These are phyloP conservation scores for Kwoniella europaea DNA, from an alignment of 768 basidiomycete genomes.

Conservation along the genomic window DNA sequence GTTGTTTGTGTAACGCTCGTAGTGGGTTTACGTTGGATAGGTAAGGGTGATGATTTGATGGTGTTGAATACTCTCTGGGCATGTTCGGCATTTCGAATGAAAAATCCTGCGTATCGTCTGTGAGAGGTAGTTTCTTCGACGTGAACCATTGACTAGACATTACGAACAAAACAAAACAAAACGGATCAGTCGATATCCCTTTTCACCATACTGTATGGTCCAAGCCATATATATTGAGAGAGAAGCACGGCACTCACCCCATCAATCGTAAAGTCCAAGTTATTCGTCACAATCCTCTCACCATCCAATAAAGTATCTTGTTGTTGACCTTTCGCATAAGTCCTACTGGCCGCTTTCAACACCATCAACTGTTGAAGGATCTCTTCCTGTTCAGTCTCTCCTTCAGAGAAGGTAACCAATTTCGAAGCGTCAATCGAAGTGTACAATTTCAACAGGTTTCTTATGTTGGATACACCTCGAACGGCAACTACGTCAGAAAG, in stretches of 20 bases:
- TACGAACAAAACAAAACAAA: too few species aligned
- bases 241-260: slow-evolving; percentile 66
- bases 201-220: too few species aligned
- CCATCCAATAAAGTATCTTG: slow-evolving; percentile 72
- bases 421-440: slow-evolving; percentile 90
- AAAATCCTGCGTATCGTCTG: slow-evolving; percentile 92
- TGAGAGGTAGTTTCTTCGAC: slow-evolving; percentile 94
- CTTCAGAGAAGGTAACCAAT: slow-evolving; percentile 74
- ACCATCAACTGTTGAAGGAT: slow-evolving; percentile 97
- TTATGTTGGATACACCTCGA: slow-evolving; percentile 77
- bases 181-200: too few species aligned
- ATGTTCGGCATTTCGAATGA: slow-evolving; percentile 84
- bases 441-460: slow-evolving; percentile 93
- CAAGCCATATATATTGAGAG: too few species aligned
- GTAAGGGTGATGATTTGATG: slow-evolving; percentile 67
- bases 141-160: slow-evolving; percentile 98
- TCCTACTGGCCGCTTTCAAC: slow-evolving; percentile 84
- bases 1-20: slow-evolving; percentile 4
- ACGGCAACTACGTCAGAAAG: slow-evolving; percentile 78
- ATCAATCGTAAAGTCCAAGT: slow-evolving; percentile 93
- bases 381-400: slow-evolving; percentile 75
- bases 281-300: slow-evolving; percentile 83
- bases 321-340: slow-evolving; percentile 59
- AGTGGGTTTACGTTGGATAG: slow-evolving; percentile 40
- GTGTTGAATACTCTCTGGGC: slow-evolving; percentile 85